Evolutionary conservation across 202 grass and related monocot genomes (phyloP), one percentile per base, ranked within the genome.

Genomic region (Panicum hallii): DNA sequence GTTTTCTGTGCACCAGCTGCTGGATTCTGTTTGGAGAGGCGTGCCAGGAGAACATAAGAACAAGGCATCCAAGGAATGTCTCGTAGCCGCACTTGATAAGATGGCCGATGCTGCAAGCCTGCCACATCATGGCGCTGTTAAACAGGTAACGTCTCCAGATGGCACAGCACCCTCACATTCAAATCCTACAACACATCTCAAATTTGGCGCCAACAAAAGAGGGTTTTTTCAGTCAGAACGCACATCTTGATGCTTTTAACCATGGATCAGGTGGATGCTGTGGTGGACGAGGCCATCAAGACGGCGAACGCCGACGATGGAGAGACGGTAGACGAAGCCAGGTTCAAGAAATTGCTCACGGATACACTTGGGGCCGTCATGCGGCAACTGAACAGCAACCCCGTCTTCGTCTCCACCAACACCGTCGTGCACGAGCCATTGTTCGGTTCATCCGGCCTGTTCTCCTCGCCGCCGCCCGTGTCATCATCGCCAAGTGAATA

Each of bases 271-370:
- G 85, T 97, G 47, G 90, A 97, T 54, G 89, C 67, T 8, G 36
- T 91, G 19, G 82, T 97, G 61, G 63, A 93, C 2, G 92, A 93
- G 50, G 87, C 75, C 2, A 82, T 94, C 63, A 70, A 87, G 23
- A 78, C 70, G 77, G 82, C 63, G 15, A 62, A 72, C 16, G 26
- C 72, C 20, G 40, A 85, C 40, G 89, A 85, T 4, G 77, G 79
- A 8, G 91, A 87, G 45, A 40, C 46, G 2, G 72, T 83, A 14
- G 79, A 88, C 11, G 90, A 97, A 79, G 72, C 82, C 0, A 82
- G 73, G 73, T 97, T 94, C 89, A 97, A 97, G 89, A 90, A 91
- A 58, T 68, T 79, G 9, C 74, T 97, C 83, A 88, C 85, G 20
- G 89, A 93, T 61, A 62, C 91, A 45, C 88, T 94, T 69, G 80